Percentiles rank a stretch among this genome's conserved stretches.
These are phyloP conservation scores for Pythium rhizo-oryzae DNA, from an alignment of 352 stramenopile species.

Conservation along the genomic window DNA sequence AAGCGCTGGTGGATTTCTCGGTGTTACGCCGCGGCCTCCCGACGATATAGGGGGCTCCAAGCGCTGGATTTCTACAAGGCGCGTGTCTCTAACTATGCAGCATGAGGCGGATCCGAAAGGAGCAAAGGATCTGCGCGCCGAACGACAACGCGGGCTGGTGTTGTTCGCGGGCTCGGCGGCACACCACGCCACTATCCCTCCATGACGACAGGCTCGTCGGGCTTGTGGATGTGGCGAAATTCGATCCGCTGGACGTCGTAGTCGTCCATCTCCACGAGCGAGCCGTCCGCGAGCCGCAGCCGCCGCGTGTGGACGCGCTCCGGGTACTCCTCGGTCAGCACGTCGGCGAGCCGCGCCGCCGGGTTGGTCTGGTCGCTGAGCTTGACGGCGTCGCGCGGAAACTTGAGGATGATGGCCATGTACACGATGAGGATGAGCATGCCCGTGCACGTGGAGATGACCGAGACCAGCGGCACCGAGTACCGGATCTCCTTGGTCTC, in stretches of 20 bases:
- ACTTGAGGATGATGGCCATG: conserved; percentile 34
- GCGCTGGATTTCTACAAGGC: neutral
- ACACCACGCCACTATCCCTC: conserved; percentile 20
- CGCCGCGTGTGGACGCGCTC: conserved; percentile 40
- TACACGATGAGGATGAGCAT: conserved; percentile 39
- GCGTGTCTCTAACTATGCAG: neutral
- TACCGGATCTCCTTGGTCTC: conserved; percentile 58
- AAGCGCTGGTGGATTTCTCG: neutral
- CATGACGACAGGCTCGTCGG: conserved; percentile 9
- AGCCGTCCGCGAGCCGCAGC: conserved; percentile 26
- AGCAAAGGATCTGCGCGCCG: too few relatives aligned
- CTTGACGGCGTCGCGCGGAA: conserved; percentile 39
- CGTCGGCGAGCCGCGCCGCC: conserved; percentile 26
- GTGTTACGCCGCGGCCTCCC: neutral
- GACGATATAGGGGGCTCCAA: too few relatives aligned
- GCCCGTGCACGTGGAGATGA: conserved; percentile 44
- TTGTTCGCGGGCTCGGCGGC: too few relatives aligned
- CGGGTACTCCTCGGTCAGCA: conserved; percentile 27
- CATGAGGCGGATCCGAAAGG: neutral
- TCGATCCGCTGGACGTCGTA: conserved; percentile 44
- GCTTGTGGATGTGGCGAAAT: conserved; percentile 25
- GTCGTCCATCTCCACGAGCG: conserved; percentile 39
- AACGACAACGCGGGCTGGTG: too few relatives aligned
- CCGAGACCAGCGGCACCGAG: conserved; percentile 44
- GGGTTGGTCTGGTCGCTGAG: conserved; percentile 36